A percentile compares a stretch with the other conserved stretches of the same genome.
Evolutionary conservation across 768 basidiomycete genomes (phyloP).

Genomic region (Phanerodontia chrysosporium): DNA sequence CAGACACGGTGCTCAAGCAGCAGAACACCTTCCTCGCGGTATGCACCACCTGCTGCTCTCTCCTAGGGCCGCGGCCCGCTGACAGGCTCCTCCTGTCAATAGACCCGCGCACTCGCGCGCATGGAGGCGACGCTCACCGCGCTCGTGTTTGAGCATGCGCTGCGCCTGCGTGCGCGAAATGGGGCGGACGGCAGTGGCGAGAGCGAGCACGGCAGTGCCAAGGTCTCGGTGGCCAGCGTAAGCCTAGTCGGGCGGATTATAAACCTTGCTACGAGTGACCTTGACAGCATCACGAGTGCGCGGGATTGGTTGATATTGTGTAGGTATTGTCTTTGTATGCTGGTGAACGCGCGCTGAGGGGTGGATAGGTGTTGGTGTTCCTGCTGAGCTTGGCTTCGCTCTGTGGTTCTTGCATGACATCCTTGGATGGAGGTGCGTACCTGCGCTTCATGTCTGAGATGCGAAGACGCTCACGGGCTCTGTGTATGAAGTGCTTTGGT

Average conservation of each 20-base stretch:
- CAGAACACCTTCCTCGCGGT: slow-evolving; percentile 40
- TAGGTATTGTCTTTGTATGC: neutral
- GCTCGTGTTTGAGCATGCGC: slow-evolving; percentile 46
- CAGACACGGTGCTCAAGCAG: slow-evolving; percentile 46
- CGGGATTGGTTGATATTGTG: slow-evolving; percentile 22
- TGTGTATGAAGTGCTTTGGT: slow-evolving; percentile 18
- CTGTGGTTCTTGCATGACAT: slow-evolving; percentile 38
- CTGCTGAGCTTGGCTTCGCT: slow-evolving; percentile 31
- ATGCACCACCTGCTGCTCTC: neutral
- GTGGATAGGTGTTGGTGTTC: slow-evolving; percentile 24
- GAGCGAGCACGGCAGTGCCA: slow-evolving; percentile 10
- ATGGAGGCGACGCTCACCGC: slow-evolving; percentile 46
- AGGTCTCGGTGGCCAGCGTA: slow-evolving; percentile 40
- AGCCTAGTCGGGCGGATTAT: slow-evolving; percentile 83
- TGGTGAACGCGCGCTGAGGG: slow-evolving; percentile 37
- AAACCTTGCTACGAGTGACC: slow-evolving; percentile 69
- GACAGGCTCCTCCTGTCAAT: too few relatives aligned
- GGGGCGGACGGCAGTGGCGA: slow-evolving; percentile 1
- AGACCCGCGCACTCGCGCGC: slow-evolving; percentile 44
- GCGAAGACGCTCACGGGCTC: too few relatives aligned
- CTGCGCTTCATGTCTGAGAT: too few relatives aligned
- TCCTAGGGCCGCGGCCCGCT: too few relatives aligned
- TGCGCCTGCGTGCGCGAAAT: slow-evolving; percentile 50
- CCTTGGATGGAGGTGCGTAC: slow-evolving; percentile 42
- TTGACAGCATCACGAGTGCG: slow-evolving; percentile 27